These are phyloP conservation scores for Populus davidiana DNA, from an alignment of 345 rosid species.

Conservation along the genomic window DNA sequence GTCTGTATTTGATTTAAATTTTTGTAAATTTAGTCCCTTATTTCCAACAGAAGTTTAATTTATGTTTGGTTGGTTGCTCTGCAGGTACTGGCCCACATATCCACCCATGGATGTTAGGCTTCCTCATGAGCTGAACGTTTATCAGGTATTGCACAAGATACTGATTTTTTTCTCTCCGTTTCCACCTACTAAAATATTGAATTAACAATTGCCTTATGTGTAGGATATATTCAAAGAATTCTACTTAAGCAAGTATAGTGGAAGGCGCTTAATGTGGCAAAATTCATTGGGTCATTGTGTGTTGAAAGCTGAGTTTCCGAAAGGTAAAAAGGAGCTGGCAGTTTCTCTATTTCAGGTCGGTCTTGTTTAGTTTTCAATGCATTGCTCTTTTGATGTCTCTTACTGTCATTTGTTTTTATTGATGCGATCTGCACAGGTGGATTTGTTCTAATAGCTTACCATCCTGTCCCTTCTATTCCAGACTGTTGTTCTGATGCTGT, in stretches of 20 bases:
- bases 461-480: slow-evolving; percentile 29
- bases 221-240: slow-evolving; percentile 99
- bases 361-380: slow-evolving; percentile 8
- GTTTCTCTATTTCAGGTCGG: slow-evolving; percentile 96
- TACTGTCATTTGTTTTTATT: neutral
- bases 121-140: slow-evolving; percentile 95
- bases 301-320: slow-evolving; percentile 80
- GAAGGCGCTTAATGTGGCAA: slow-evolving; percentile 98
- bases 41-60: neutral
- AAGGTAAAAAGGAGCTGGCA: slow-evolving; percentile 92
- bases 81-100: slow-evolving; percentile 99
- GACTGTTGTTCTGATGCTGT: slow-evolving; percentile 97
- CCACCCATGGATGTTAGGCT: slow-evolving; percentile 99
- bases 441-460: slow-evolving; percentile 15
- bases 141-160: slow-evolving; percentile 64
- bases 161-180: neutral
- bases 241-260: slow-evolving; percentile 93
- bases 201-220: neutral
- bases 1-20: neutral
- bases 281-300: slow-evolving; percentile 96
- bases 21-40: slow-evolving; percentile 3
- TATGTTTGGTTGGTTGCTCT: slow-evolving; percentile 25
- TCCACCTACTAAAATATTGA: neutral
- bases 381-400: neutral
- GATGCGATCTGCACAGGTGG: neutral